Evolutionary conservation across 2,329 filamentous ascomycete species (phyloP).

Genomic region (Paecilomyces fulvus): DNA sequence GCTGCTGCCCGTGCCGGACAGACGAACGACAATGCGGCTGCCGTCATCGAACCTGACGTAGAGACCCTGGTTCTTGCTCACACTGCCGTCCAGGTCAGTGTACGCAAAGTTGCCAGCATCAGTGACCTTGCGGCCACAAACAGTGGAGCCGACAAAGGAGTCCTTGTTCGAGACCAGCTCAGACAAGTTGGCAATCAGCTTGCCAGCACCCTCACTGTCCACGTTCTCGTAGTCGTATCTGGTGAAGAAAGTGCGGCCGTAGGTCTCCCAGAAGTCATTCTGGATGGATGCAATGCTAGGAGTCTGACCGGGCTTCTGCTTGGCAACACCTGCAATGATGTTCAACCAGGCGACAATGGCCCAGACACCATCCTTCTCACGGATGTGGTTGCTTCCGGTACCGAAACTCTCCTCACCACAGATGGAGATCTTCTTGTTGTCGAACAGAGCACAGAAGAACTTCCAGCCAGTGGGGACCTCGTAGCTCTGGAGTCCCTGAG

Average conservation of each 20-base stretch:
- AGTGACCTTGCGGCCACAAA: conserved; percentile 73
- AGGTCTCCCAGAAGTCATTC: conserved; percentile 91
- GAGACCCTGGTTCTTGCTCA: conserved; percentile 91
- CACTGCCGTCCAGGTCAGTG: conserved; percentile 95
- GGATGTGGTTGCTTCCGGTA: conserved; percentile 96
- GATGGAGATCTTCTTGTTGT: conserved; percentile 92
- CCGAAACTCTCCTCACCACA: conserved; percentile 98
- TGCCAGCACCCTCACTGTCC: conserved; percentile 81
- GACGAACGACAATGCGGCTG: conserved; percentile 86
- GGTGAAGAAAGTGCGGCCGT: conserved; percentile 98
- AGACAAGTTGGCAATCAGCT: conserved; percentile 74
- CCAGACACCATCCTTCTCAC: conserved; percentile 98
- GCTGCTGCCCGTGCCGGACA: conserved; percentile 90
- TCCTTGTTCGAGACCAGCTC: conserved; percentile 63
- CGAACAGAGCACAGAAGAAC: conserved; percentile 95
- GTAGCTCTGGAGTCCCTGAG: conserved; percentile 83
- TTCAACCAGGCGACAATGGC: conserved; percentile 96
- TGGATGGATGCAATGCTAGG: conserved; percentile 96
- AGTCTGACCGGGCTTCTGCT: conserved; percentile 67
- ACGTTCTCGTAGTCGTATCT: conserved; percentile 98
- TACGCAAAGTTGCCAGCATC: conserved; percentile 97
- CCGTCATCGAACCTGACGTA: conserved; percentile 92
- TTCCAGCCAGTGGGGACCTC: conserved; percentile 99
- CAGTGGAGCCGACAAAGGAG: conserved; percentile 75
- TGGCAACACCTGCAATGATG: conserved; percentile 89